These are phyloP conservation scores for Pulveroboletus sp. DNA, from an alignment of 768 basidiomycete genomes.

Conservation along the genomic window DNA sequence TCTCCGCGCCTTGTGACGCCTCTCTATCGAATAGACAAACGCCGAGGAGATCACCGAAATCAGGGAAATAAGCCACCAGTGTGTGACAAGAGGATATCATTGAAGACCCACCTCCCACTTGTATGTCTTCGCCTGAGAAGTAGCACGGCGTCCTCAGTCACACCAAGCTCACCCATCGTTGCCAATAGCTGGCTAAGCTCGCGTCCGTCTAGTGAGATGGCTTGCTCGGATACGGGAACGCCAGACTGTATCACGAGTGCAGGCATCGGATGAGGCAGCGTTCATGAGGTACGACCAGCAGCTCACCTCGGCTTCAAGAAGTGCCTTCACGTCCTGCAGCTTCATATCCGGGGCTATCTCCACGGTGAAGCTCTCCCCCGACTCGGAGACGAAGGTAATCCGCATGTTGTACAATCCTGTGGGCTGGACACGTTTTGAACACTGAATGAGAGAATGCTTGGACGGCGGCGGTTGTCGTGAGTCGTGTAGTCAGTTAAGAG, in stretches of 20 bases:
- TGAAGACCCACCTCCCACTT: conserved; percentile 32
- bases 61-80: background rate
- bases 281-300: background rate
- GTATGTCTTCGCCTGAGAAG: conserved; percentile 59
- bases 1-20: conserved; percentile 79
- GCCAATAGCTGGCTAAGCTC: conserved; percentile 63
- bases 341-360: conserved; percentile 91
- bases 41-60: background rate
- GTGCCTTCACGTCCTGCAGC: conserved; percentile 86
- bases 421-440: background rate
- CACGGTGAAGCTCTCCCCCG: conserved; percentile 57
- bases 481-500: conserved; percentile 3
- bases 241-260: conserved; percentile 50
- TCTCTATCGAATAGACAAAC: conserved; percentile 36
- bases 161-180: conserved; percentile 64
- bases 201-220: conserved; percentile 59
- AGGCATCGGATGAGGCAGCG: background rate
- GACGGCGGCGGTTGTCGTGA: background rate
- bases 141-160: conserved; percentile 59
- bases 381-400: conserved; percentile 66
- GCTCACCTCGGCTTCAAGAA: conserved; percentile 92
- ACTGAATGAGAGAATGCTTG: background rate
- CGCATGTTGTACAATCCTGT: conserved; percentile 44
- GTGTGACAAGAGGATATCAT: background rate
- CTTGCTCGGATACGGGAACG: conserved; percentile 67